Percentiles rank a stretch among this genome's conserved stretches.
These are phyloP conservation scores for Fusarium floridanum DNA, from an alignment of 2,329 filamentous ascomycete genomes.

Conservation along the genomic window DNA sequence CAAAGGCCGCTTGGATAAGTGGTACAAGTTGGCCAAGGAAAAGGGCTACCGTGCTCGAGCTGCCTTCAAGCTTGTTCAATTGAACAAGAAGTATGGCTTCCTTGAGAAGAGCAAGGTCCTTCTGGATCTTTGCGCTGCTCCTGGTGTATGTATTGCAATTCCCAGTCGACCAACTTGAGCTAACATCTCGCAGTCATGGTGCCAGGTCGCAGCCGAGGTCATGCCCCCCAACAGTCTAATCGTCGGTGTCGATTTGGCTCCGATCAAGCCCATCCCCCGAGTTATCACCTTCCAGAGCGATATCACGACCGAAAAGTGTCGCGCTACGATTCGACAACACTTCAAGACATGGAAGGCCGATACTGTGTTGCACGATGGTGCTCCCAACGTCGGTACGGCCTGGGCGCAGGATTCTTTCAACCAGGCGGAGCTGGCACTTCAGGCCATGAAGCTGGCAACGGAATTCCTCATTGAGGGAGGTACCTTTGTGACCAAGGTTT, in stretches of 20 bases:
- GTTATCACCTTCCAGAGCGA: conserved; percentile 97
- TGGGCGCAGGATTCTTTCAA: conserved; percentile 99
- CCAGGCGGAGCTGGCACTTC: conserved; percentile 91
- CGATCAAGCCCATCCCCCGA: conserved; percentile 95
- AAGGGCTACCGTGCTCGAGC: conserved; percentile 97
- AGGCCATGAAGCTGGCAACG: conserved; percentile 92
- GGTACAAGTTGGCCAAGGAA: conserved; percentile 98
- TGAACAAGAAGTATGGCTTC: conserved; percentile 99
- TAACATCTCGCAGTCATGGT: conserved; percentile 78
- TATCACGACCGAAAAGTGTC: conserved; percentile 97
- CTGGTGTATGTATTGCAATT: conserved; percentile 72
- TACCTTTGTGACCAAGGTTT: conserved; percentile 97
- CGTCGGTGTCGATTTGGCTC: conserved; percentile 91
- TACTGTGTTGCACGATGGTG: conserved; percentile 95
- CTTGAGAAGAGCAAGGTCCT: conserved; percentile 96
- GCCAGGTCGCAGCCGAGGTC: conserved; percentile 93
- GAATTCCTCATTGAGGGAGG: conserved; percentile 92
- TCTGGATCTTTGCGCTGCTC: conserved; percentile 96
- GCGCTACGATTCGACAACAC: conserved; percentile 88
- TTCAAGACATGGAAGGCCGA: conserved; percentile 97
- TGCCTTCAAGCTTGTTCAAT: conserved; percentile 96
- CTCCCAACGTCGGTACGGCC: conserved; percentile 96
- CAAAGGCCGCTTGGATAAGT: conserved; percentile 98
- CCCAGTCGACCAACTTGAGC: conserved; percentile 2
- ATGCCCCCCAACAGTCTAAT: conserved; percentile 94